Conservation (phyloP, 208 protist species). For the Acanthamoeba lenticulata region DNA sequence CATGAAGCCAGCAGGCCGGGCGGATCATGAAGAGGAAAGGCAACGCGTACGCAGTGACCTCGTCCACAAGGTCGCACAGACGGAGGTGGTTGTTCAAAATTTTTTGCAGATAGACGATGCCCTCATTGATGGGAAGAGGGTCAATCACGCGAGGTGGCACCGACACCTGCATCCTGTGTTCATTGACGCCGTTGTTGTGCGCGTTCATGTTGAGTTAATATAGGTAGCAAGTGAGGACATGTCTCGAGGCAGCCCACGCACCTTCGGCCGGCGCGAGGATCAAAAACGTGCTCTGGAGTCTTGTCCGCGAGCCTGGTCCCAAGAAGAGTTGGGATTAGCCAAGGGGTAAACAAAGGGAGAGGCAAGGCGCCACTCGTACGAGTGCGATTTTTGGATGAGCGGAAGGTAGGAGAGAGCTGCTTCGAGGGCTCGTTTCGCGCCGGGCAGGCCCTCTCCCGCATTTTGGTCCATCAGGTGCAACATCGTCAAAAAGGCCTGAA, state of each 20-base stretch:
- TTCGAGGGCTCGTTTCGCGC: not conserved
- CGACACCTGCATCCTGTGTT: not conserved
- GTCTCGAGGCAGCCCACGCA: not conserved
- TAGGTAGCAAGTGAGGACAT: not conserved
- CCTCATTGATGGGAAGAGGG: not conserved
- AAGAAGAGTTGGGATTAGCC: not conserved
- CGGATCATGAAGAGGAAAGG: too few species aligned
- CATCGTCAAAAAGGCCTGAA: not conserved
- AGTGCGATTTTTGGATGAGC: not conserved
- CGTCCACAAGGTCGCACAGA: not conserved
- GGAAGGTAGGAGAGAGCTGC: not conserved
- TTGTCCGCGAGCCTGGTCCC: not conserved
- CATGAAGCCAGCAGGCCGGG: not conserved
- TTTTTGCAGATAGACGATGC: not conserved
- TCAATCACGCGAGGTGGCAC: constrained; percentile 6
- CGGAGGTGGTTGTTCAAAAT: not conserved
- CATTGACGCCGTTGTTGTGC: too few species aligned
- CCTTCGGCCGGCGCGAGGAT: constrained; percentile 25
- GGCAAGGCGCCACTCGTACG: not conserved
- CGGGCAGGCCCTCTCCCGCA: not conserved
- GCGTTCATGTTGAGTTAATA: not conserved
- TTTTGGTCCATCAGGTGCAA: constrained; percentile 17
- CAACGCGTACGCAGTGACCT: not conserved
- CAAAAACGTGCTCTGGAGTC: constrained; percentile 33
- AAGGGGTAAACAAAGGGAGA: not conserved